These are phyloP conservation scores for Scortechinia acanthostroma DNA, from an alignment of 2,329 filamentous ascomycete species.

Conservation along the genomic window DNA sequence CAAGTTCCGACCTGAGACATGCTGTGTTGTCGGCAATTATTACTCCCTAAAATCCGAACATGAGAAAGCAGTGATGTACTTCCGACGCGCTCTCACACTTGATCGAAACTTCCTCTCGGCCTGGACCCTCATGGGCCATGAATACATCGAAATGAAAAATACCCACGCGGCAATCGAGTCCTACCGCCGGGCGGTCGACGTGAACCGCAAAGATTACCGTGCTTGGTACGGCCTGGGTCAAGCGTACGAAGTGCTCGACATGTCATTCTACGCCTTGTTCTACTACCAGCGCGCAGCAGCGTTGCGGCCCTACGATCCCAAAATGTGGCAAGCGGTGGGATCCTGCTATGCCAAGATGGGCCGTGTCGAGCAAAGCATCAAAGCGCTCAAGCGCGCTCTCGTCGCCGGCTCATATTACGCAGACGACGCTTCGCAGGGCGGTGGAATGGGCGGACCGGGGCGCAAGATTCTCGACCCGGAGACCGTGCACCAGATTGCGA, in stretches of 20 bases:
- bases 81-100: slow-evolving; percentile 63
- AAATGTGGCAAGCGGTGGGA: slow-evolving; percentile 72
- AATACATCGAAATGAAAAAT: slow-evolving; percentile 74
- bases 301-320: slow-evolving; percentile 63
- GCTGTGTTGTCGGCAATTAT: slow-evolving; percentile 70
- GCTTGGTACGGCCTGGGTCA: slow-evolving; percentile 73
- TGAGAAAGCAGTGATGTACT: slow-evolving; percentile 73
- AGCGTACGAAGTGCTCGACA: slow-evolving; percentile 70
- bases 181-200: slow-evolving; percentile 67
- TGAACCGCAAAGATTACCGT: slow-evolving; percentile 69
- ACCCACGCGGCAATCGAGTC: slow-evolving; percentile 71
- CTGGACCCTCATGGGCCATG: slow-evolving; percentile 74
- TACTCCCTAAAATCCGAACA: slow-evolving; percentile 69
- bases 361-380: slow-evolving; percentile 59
- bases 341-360: slow-evolving; percentile 65
- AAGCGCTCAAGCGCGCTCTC: slow-evolving; percentile 65
- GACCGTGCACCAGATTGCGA: slow-evolving; percentile 62
- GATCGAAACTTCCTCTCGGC: slow-evolving; percentile 66
- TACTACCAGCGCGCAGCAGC: slow-evolving; percentile 69
- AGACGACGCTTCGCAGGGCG: slow-evolving; percentile 16
- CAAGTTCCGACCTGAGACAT: slow-evolving; percentile 71
- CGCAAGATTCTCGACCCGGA: slow-evolving; percentile 52
- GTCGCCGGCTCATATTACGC: slow-evolving; percentile 62
- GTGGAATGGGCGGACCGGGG: slow-evolving; percentile 16
- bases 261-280: slow-evolving; percentile 69